Percentiles rank a stretch among this genome's conserved stretches.
Evolutionary conservation across 805 yeast species (phyloP).

Genomic region (Jamesozyma jinghongensis): DNA sequence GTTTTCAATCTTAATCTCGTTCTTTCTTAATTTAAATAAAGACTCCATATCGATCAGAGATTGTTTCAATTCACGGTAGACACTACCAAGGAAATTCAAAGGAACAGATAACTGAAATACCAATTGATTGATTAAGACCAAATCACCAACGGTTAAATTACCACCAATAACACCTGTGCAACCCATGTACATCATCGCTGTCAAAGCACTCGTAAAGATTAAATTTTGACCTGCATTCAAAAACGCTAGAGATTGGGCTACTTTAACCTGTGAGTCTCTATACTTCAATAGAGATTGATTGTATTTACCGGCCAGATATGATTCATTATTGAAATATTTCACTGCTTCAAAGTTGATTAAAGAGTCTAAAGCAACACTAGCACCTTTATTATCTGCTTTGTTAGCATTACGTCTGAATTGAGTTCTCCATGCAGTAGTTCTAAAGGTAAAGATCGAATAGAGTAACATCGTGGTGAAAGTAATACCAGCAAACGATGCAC

Average conservation of each 20-base stretch:
- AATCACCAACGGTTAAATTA: conserved; percentile 80
- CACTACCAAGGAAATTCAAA: conserved; percentile 87
- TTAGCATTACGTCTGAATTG: conserved; percentile 83
- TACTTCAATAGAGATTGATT: conserved; percentile 64
- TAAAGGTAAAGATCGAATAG: conserved; percentile 78
- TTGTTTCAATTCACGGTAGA: conserved; percentile 89
- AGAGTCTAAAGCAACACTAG: conserved; percentile 88
- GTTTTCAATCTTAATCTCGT: conserved; percentile 58
- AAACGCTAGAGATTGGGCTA: conserved; percentile 76
- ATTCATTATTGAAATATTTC: conserved; percentile 87
- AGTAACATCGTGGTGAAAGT: conserved; percentile 83
- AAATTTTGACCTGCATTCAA: conserved; percentile 72
- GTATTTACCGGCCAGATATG: conserved; percentile 68
- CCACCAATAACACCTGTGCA: conserved; percentile 87
- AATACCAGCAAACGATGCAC: conserved; percentile 78
- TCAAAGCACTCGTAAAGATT: conserved; percentile 79
- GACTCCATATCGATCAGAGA: conserved; percentile 94
- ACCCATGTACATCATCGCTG: conserved; percentile 98
- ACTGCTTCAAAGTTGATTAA: conserved; percentile 91
- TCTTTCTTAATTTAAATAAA: conserved; percentile 72
- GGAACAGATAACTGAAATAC: conserved; percentile 96
- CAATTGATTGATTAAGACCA: conserved; percentile 87
- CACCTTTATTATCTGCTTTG: conserved; percentile 91
- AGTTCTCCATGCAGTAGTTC: conserved; percentile 95
- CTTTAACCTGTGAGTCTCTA: conserved; percentile 59